Evolutionary conservation across 2,329 filamentous ascomycete species (phyloP), one percentile per base, ranked within the genome.

Genomic region (Stylonectria norvegica): DNA sequence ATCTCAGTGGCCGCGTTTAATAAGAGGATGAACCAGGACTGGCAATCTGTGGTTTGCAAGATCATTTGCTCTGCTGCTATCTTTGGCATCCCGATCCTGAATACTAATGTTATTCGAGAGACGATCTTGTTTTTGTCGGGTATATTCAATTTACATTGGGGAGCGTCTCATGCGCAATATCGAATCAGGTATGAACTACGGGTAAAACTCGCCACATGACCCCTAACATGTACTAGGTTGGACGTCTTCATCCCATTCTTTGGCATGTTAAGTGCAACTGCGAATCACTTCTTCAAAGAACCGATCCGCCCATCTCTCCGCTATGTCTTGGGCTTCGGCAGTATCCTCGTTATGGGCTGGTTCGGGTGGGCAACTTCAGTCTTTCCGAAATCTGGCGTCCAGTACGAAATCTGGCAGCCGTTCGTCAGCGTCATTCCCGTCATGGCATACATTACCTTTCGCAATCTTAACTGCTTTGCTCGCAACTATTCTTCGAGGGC

Each of bases 401-500:
- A 10, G 6, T 30, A 30, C 15, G 14, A 30, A 30, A 30, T 10
- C 9, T 30, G 27, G 27, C 27, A 30, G 14, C 73, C 78, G 0
- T 73, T 71, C 48, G 59, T 79, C 28, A 76, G 77, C 1, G 69
- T 68, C 43, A 53, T 79, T 2, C 76, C 78, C 0, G 68, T 83
- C 8, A 42, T 81, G 1, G 66, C 70, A 4, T 75, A 74, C 44
- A 56, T 77, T 16, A 58, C 70, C 4, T 56, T 83, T 3, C 70
- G 79, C 20, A 82, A 80, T 29, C 41, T 53, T 5, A 46, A 46
- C 2, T 32, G 35, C 2, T 36, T 40, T 5, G 32, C 53, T 1
- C 47, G 54, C 11, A 52, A 52, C 28, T 42, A 34, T 5, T 55
- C 49, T 43, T 58, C 75, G 8, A 63, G 72, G 5, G 67, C 65